Percentiles rank a stretch among this genome's conserved stretches.
phyloP scores from a whole-genome alignment of 768 basidiomycete genomes.

The Myochromella boudieri region DNA sequence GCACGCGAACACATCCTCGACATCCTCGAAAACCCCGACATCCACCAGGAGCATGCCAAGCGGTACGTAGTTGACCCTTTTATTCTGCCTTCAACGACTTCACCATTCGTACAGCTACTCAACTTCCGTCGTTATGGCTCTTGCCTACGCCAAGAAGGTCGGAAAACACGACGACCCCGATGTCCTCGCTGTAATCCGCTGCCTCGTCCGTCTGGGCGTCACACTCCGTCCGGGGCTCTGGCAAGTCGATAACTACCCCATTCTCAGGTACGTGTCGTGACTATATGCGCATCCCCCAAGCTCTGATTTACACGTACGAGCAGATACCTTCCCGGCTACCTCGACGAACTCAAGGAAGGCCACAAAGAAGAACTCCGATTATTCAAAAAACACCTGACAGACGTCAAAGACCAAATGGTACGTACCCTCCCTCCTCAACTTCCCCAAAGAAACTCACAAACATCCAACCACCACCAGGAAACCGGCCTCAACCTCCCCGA shows the following conservation, averaged over 20 bases:
- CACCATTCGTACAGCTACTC: constrained; percentile 38
- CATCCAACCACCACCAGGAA: constrained; percentile 30
- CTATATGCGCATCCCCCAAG: background rate
- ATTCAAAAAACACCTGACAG: constrained; percentile 51
- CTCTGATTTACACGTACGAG: background rate
- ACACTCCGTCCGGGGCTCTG: constrained; percentile 44
- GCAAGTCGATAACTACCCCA: constrained; percentile 47
- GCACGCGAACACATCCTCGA: constrained; percentile 45
- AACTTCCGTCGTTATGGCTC: constrained; percentile 48
- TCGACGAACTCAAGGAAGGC: constrained; percentile 53
- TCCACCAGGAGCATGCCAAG: constrained; percentile 57
- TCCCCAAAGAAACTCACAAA: too few species aligned
- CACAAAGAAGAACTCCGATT: constrained; percentile 55
- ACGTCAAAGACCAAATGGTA: constrained; percentile 48
- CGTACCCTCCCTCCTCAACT: too few species aligned
- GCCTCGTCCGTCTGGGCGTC: constrained; percentile 44
- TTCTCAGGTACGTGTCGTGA: constrained; percentile 28
- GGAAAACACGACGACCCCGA: constrained; percentile 45
- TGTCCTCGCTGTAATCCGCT: constrained; percentile 44
- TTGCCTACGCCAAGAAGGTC: constrained; percentile 47
- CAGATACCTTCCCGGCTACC: constrained; percentile 60
- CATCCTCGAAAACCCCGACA: constrained; percentile 37
- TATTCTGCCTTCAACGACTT: too few species aligned
- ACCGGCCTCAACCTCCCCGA: too few species aligned
- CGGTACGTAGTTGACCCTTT: too few species aligned